Evolutionary conservation across 2,329 filamentous ascomycete species (phyloP), one percentile per base, ranked within the genome.

Genomic region (Colletotrichum sansevieriae): DNA sequence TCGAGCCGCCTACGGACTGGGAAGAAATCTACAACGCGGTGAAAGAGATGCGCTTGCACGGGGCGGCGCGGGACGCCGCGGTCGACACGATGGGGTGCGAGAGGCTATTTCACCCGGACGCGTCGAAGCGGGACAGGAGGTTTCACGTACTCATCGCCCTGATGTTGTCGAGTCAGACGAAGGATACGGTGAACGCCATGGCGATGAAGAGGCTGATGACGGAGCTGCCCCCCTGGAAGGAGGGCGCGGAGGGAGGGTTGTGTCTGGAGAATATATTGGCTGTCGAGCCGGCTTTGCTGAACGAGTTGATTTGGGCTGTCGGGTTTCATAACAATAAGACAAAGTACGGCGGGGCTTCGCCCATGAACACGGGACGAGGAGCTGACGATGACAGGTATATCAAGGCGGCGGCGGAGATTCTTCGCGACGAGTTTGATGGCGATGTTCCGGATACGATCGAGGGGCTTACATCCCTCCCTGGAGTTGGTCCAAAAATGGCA

Each of bases 71-170:
- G 83, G 80, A 92, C 87, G 96, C 96, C 1, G 92, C 95, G 0
- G 96, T 99, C 11, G 96, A 99, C 78, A 98, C 95, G 0, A 98
- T 98, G 95, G 96, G 96, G 11, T 99, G 96, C 80, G 94, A 94
- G 79, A 87, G 88, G 8, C 84, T 96, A 10, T 92, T 92, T 3
- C 81, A 85, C 55, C 77, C 81, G 15, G 78, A 74, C 1, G 84
- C 86, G 11, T 84, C 81, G 65, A 77, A 83, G 29, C 83, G 81
- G 66, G 87, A 88, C 75, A 89, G 90, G 76, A 88, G 95, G 7
- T 95, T 97, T 74, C 95, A 98, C 75, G 97, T 93, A 3, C 87
- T 98, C 35, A 85, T 97, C 44, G 89, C 94, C 13, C 84, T 98
- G 71, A 97, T 98, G 95, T 86, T 98, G 39, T 95, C 92, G 41